Evolutionary conservation across 768 basidiomycete species (phyloP), one percentile per base, ranked within the genome.

Genomic region (Kwoniella sp.): DNA sequence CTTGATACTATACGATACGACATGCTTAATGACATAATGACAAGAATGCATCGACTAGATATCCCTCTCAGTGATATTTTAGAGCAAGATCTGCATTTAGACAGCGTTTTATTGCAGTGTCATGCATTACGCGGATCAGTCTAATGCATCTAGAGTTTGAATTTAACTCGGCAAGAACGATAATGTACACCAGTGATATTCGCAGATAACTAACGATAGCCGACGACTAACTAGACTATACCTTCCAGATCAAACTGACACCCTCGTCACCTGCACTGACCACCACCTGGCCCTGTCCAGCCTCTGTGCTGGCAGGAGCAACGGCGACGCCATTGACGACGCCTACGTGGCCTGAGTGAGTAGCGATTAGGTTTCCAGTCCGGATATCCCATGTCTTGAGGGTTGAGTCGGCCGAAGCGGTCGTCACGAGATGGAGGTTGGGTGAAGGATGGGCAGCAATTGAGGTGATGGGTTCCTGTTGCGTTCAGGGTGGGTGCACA

Each of bases 261-360:
- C 91, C 90, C 68, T 98, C 95, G 77, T 99, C 96, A 2, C 92
- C 90, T 0, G 88, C 96, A 76, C 90, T 92, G 60, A 96, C 85
- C 1, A 95, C 83, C 0, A 91, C 74, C 53, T 79, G 86, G 21
- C 60, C 72, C 55, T 65, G 73, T 37, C 53, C 68, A 13, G 63
- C 70, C 17, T 44, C 40, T 3, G 40, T 19, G 4, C 10, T 19
- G 17, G 40, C 40, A 4, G 87, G 74, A 13, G 88, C 90, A 1
- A 95, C 82, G 0, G 89, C 85, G 0, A 91, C 88, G 37, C 84
- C 85, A 26, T 95, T 85, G 5, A 98, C 84, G 0, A 90, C 84
- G 0, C 85, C 91, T 19, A 82, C 84, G 70, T 98, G 94, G 1
- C 94, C 95, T 24, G 84, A 87, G 77, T 97, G 90, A 54, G 88